Percentiles rank a stretch among this genome's conserved stretches.
phyloP scores from a whole-genome alignment of 768 basidiomycete species.

The Coprinopsis sp. region DNA sequence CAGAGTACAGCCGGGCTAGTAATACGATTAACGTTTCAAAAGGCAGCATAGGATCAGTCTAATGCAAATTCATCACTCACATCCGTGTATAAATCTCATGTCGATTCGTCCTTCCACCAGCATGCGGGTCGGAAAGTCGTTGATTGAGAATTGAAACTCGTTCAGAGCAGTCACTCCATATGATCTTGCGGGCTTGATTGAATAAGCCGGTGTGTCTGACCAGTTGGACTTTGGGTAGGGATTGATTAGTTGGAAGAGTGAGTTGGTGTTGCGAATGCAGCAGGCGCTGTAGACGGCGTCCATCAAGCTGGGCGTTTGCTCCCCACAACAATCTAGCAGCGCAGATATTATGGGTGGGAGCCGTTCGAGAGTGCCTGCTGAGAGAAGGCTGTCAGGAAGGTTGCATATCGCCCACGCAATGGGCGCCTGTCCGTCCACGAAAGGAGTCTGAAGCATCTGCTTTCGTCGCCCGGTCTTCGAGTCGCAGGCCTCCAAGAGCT shows the following conservation, averaged over 20 bases:
- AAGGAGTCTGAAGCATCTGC: background rate
- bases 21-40: no score
- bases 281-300: no score
- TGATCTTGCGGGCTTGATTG: no score
- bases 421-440: background rate
- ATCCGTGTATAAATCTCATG: background rate
- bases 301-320: no score
- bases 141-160: background rate
- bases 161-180: background rate
- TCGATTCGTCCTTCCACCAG: background rate
- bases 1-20: no score
- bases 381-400: background rate
- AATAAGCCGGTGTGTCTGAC: no score
- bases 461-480: no score
- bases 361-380: background rate
- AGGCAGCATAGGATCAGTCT: no score
- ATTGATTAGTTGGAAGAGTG: no score
- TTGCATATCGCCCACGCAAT: background rate
- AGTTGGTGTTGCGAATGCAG: no score
- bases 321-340: background rate
- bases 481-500: background rate
- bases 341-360: background rate
- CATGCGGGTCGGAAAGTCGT: background rate
- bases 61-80: slow-evolving; percentile 4
- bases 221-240: no score